Evolutionary conservation across 2,329 filamentous ascomycete species (phyloP).

Genomic region (Exophiala calicioides): DNA sequence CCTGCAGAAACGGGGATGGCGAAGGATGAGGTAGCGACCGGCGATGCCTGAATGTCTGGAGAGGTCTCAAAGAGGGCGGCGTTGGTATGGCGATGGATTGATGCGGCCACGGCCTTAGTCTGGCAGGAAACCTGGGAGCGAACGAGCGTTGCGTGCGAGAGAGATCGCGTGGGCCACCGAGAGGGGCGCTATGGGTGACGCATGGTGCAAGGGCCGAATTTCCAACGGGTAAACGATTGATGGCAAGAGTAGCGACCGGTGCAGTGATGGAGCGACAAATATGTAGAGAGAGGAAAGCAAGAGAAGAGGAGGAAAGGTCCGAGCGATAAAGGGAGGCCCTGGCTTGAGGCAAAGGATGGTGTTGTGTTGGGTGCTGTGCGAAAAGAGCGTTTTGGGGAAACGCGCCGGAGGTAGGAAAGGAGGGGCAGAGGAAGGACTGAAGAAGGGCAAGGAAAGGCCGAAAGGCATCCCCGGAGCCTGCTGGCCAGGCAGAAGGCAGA

Average conservation of each 20-base stretch:
- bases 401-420: slow-evolving; percentile 1
- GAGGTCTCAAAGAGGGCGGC: slow-evolving; percentile 6
- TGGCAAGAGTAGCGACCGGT: no score
- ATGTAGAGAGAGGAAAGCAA: background rate
- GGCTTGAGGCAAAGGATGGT: background rate
- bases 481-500: no score
- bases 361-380: no score
- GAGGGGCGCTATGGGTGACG: background rate
- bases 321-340: background rate
- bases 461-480: no score
- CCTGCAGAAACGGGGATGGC: slow-evolving; percentile 2
- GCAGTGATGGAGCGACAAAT: background rate
- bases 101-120: slow-evolving; percentile 6
- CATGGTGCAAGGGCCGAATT: background rate
- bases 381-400: no score
- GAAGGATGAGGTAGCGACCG: slow-evolving; percentile 1
- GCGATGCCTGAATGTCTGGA: slow-evolving; percentile 2
- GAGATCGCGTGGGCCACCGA: slow-evolving; percentile 8
- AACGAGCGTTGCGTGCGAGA: no score
- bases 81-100: slow-evolving; percentile 9
- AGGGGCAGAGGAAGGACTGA: no score
- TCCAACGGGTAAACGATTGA: background rate
- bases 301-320: background rate
- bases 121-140: no score
- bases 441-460: no score